phyloP scores from a whole-genome alignment of 345 rosid species.

The Salix exigua region DNA sequence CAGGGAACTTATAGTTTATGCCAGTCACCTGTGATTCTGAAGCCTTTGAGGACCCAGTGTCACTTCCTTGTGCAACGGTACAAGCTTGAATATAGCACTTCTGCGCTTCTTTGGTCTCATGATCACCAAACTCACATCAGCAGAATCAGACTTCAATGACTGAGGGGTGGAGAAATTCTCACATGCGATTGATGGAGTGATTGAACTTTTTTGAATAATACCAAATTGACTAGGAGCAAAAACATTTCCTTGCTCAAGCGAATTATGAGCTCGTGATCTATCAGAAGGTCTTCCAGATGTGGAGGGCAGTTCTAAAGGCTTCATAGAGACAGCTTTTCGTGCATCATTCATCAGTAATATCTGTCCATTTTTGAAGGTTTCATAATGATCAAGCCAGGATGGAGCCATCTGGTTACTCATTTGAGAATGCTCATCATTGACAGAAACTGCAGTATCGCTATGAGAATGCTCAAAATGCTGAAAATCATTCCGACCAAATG shows the following conservation, averaged over 20 bases:
- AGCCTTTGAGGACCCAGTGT: slow-evolving; percentile 40
- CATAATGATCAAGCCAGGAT: slow-evolving; percentile 71
- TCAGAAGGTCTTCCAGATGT: slow-evolving; percentile 43
- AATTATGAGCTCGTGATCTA: slow-evolving; percentile 29
- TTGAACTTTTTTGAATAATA: slow-evolving; percentile 22
- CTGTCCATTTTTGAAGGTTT: slow-evolving; percentile 63
- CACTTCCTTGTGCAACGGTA: slow-evolving; percentile 72
- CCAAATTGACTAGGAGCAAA: slow-evolving; percentile 32
- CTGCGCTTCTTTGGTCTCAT: slow-evolving; percentile 66
- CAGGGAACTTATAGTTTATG: neutral
- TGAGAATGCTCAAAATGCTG: slow-evolving; percentile 18
- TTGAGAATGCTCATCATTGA: slow-evolving; percentile 44
- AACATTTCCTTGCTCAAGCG: slow-evolving; percentile 30
- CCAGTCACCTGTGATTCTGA: slow-evolving; percentile 57
- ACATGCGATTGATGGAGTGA: slow-evolving; percentile 23
- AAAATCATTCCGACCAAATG: slow-evolving; percentile 20
- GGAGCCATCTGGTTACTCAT: slow-evolving; percentile 66
- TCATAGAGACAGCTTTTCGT: slow-evolving; percentile 28
- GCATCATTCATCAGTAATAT: slow-evolving; percentile 38
- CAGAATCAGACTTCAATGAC: slow-evolving; percentile 33
- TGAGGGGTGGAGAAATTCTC: slow-evolving; percentile 39
- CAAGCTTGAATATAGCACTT: slow-evolving; percentile 39
- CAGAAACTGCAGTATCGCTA: slow-evolving; percentile 32
- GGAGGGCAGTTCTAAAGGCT: slow-evolving; percentile 38
- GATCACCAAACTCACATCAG: slow-evolving; percentile 28